phyloP scores from a whole-genome alignment of 208 protist species.

The Leishmania lainsoni region DNA sequence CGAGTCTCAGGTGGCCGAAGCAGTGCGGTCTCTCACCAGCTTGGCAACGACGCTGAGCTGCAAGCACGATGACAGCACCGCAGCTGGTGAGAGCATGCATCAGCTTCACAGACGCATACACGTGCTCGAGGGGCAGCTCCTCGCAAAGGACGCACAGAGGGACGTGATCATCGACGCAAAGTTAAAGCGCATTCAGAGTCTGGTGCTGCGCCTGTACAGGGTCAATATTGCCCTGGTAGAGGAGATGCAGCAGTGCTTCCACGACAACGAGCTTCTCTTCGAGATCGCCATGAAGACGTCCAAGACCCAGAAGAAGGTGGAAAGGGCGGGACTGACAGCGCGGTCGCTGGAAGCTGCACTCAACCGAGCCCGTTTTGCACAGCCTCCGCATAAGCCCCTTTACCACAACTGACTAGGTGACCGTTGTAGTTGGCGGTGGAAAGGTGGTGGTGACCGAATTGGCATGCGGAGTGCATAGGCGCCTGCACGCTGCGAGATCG shows the following conservation, averaged over 20 bases:
- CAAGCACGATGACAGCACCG: neutral
- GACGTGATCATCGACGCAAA: slow-evolving; percentile 87
- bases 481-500: neutral
- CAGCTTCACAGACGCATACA: slow-evolving; percentile 45
- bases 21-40: slow-evolving; percentile 48
- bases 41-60: slow-evolving; percentile 28
- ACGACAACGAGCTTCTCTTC: slow-evolving; percentile 66
- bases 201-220: slow-evolving; percentile 67
- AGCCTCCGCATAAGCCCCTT: slow-evolving; percentile 54
- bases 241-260: slow-evolving; percentile 54
- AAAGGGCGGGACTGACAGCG: slow-evolving; percentile 43
- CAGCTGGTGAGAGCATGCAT: neutral
- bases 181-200: slow-evolving; percentile 85
- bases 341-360: slow-evolving; percentile 54
- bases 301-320: slow-evolving; percentile 55
- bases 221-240: slow-evolving; percentile 47
- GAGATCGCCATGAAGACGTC: slow-evolving; percentile 51
- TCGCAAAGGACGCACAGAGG: slow-evolving; percentile 66
- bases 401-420: slow-evolving; percentile 61
- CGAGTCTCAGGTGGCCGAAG: slow-evolving; percentile 42
- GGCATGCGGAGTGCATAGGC: neutral
- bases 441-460: neutral
- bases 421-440: neutral
- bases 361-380: slow-evolving; percentile 45
- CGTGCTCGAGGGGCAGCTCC: slow-evolving; percentile 46